These are phyloP conservation scores for Rhododendron griersonianum DNA, from an alignment of 148 eudicot genomes.

Conservation along the genomic window DNA sequence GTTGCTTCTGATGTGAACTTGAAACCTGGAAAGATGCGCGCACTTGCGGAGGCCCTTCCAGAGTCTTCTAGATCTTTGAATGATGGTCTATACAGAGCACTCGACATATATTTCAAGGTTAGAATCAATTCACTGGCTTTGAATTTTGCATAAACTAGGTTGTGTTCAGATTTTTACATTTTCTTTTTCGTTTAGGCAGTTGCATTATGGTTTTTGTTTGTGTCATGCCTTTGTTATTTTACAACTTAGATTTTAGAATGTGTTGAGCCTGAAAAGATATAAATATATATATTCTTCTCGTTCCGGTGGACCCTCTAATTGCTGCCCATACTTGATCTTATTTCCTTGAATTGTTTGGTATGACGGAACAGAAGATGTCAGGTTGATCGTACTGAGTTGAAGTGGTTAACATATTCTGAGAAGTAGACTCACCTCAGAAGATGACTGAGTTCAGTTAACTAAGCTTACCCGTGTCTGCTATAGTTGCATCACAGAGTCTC, in stretches of 20 bases:
- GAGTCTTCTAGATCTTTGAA: conserved; percentile 82
- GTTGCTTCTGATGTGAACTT: conserved; percentile 92
- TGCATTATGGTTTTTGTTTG: not conserved
- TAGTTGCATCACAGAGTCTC: not conserved
- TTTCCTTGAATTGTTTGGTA: not conserved
- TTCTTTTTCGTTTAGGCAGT: not conserved
- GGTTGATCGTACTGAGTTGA: not conserved
- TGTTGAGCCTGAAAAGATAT: not conserved
- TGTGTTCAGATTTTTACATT: not conserved
- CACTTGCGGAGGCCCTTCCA: conserved; percentile 78
- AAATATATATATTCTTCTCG: not conserved
- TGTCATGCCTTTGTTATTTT: not conserved
- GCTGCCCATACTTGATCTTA: not conserved
- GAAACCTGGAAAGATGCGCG: conserved; percentile 66
- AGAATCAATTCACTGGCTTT: conserved; percentile 13
- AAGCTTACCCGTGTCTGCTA: not conserved
- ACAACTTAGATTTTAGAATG: not conserved
- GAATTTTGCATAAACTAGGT: not conserved
- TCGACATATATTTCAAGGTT: conserved; percentile 92
- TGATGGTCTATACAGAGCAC: conserved; percentile 88
- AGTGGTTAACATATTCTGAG: not conserved
- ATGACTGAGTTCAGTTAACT: not conserved
- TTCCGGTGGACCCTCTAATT: not conserved
- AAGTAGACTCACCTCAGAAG: not conserved
- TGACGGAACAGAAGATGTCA: not conserved